phyloP scores from a whole-genome alignment of 2,329 filamentous ascomycete species.

The Hypoxylon sp. region DNA sequence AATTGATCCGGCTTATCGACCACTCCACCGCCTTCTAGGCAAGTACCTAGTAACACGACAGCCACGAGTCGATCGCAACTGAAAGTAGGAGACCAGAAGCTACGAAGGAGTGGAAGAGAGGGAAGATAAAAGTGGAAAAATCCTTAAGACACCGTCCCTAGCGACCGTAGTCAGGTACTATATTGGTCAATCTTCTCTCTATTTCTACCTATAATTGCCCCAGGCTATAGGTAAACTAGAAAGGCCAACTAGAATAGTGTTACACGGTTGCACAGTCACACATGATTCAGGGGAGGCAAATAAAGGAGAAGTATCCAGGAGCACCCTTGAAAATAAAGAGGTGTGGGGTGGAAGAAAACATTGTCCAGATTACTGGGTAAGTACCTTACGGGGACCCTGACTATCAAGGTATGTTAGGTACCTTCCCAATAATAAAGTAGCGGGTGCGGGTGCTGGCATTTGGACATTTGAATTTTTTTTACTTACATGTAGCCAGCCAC shows the following conservation, averaged over 20 bases:
- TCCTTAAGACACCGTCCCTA: slow-evolving; percentile 14
- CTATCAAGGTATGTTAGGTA: slow-evolving; percentile 18
- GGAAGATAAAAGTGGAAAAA: slow-evolving; percentile 14
- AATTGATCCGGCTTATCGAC: slow-evolving; percentile 6
- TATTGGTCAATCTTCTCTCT: slow-evolving; percentile 20
- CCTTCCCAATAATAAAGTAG: slow-evolving; percentile 23
- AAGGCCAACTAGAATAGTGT: slow-evolving; percentile 5
- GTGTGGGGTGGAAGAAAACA: slow-evolving; percentile 15
- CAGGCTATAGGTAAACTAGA: slow-evolving; percentile 11
- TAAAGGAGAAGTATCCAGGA: slow-evolving; percentile 24
- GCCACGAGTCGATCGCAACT: slow-evolving; percentile 33
- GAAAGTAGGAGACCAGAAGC: slow-evolving; percentile 21
- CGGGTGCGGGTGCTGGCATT: slow-evolving; percentile 26
- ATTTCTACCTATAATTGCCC: slow-evolving; percentile 12
- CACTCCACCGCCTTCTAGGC: slow-evolving; percentile 24
- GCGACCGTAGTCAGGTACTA: slow-evolving; percentile 6
- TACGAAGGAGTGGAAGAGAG: slow-evolving; percentile 10
- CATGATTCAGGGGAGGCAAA: slow-evolving; percentile 41
- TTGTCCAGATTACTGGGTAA: slow-evolving; percentile 29
- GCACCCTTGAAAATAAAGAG: slow-evolving; percentile 1
- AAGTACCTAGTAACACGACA: too few species aligned
- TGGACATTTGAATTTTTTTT: slow-evolving; percentile 32
- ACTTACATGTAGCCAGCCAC: slow-evolving; percentile 34
- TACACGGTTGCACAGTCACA: neutral
- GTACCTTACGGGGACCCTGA: slow-evolving; percentile 14